Conservation (phyloP, 2,329 filamentous ascomycete genomes). For the Mycogone perniciosa region DNA sequence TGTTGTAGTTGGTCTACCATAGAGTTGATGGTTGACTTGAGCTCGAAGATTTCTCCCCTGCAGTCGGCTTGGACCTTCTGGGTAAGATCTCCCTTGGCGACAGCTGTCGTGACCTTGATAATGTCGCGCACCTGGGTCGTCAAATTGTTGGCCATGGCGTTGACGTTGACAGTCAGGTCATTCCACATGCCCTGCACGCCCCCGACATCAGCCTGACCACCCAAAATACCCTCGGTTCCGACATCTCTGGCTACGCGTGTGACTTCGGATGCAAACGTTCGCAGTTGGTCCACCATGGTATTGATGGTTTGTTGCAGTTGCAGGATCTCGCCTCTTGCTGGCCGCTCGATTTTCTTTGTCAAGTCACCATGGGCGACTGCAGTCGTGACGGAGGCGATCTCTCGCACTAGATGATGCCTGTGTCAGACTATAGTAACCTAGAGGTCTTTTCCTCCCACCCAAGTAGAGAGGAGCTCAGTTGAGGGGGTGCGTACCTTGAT, state of each 20-base stretch:
- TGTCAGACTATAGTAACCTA: neutral
- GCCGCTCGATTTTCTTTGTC: constrained; percentile 77
- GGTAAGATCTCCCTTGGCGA: constrained; percentile 81
- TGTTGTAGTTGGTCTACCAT: constrained; percentile 98
- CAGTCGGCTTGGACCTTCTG: constrained; percentile 94
- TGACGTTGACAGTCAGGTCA: constrained; percentile 78
- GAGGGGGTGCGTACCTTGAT: constrained; percentile 48
- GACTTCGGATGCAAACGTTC: constrained; percentile 78
- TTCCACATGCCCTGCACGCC: constrained; percentile 87
- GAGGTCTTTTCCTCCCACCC: neutral
- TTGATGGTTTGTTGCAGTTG: constrained; percentile 83
- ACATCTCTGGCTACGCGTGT: constrained; percentile 78
- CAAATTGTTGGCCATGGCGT: constrained; percentile 81
- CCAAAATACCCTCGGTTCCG: constrained; percentile 75
- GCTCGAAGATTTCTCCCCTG: constrained; percentile 83
- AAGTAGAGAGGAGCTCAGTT: neutral
- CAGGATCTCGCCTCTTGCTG: constrained; percentile 73
- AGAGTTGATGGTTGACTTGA: constrained; percentile 98
- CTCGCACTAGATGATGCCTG: constrained; percentile 50
- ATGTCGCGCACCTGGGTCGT: constrained; percentile 93
- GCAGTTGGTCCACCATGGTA: constrained; percentile 81
- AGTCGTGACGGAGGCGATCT: constrained; percentile 78
- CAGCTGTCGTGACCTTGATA: constrained; percentile 69
- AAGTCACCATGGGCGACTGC: constrained; percentile 77
- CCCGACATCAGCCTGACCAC: constrained; percentile 76